Percentiles rank a stretch among this genome's conserved stretches.
phyloP scores from a whole-genome alignment of 306 rosid genomes.

The Citrullus mucosospermus region DNA sequence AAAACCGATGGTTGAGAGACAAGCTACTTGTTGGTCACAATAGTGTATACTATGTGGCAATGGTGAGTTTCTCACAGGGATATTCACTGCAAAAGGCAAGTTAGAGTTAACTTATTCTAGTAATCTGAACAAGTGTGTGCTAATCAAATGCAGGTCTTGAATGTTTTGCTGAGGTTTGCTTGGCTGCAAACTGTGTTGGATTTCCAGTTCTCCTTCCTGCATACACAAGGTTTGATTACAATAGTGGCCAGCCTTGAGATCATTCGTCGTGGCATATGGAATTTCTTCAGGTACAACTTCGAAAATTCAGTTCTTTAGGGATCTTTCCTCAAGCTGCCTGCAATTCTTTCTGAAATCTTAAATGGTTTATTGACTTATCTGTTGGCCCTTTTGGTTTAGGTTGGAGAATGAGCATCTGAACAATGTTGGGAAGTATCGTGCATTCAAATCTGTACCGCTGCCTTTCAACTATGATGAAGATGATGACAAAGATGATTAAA shows the following conservation, averaged over 20 bases:
- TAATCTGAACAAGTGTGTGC: background rate
- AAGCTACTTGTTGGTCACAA: conserved; percentile 41
- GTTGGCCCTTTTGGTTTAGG: conserved; percentile 14
- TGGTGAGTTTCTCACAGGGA: conserved; percentile 23
- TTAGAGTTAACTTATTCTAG: background rate
- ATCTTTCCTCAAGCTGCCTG: background rate
- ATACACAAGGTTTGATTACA: conserved; percentile 26
- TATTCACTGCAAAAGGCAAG: background rate
- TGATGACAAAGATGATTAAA: conserved; percentile 31
- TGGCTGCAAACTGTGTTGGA: conserved; percentile 49
- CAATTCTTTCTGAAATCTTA: background rate
- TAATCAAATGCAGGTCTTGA: conserved; percentile 31
- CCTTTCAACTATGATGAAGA: conserved; percentile 65
- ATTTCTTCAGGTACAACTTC: conserved; percentile 42
- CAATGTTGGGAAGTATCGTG: conserved; percentile 71
- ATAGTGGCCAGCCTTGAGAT: conserved; percentile 47
- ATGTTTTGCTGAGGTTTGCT: conserved; percentile 60
- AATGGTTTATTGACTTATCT: background rate
- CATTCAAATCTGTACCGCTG: conserved; percentile 62
- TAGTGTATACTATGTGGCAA: conserved; percentile 42
- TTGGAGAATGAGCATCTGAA: conserved; percentile 72
- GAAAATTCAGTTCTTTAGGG: background rate
- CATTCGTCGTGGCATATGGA: conserved; percentile 70
- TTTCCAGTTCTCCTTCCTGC: conserved; percentile 28
- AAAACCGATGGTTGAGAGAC: conserved; percentile 59